Percentiles rank a stretch among this genome's conserved stretches.
These are phyloP conservation scores for Colletotrichum limetticola DNA, from an alignment of 2,329 filamentous ascomycete species.

Conservation along the genomic window DNA sequence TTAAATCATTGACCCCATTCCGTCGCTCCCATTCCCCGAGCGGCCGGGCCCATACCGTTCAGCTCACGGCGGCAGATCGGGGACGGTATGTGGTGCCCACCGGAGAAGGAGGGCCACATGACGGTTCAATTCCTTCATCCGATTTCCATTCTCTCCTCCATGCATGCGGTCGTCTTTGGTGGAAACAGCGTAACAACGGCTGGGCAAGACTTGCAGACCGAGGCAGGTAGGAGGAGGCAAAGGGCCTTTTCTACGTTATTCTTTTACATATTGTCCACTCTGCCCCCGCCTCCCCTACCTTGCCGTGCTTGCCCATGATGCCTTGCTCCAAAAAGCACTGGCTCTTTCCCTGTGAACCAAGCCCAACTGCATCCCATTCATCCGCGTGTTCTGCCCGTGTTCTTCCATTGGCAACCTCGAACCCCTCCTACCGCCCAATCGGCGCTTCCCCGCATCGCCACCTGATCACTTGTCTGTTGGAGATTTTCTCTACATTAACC, in stretches of 20 bases:
- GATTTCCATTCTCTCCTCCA: background rate
- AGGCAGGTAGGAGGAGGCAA: no score
- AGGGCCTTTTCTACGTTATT: background rate
- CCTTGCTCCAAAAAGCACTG: background rate
- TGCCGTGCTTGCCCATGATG: no score
- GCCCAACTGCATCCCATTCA: background rate
- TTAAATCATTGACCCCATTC: background rate
- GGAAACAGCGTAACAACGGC: no score
- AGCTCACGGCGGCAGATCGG: background rate
- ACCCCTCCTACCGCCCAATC: background rate
- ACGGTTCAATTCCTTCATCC: conserved; percentile 21
- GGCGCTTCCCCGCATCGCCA: conserved; percentile 16
- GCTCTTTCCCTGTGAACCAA: background rate
- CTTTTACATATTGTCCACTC: background rate
- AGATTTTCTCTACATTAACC: background rate
- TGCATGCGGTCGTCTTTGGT: conserved; percentile 6
- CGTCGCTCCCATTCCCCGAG: background rate
- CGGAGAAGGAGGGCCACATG: conserved; percentile 20
- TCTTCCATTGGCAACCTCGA: background rate
- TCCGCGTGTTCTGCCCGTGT: background rate
- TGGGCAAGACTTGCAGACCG: no score
- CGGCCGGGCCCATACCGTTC: conserved; percentile 1
- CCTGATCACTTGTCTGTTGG: background rate
- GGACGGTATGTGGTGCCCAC: conserved; percentile 6
- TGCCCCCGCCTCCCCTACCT: no score